These are phyloP conservation scores for Blumeria hordei DNA, from an alignment of 2,329 filamentous ascomycete species.

Conservation along the genomic window DNA sequence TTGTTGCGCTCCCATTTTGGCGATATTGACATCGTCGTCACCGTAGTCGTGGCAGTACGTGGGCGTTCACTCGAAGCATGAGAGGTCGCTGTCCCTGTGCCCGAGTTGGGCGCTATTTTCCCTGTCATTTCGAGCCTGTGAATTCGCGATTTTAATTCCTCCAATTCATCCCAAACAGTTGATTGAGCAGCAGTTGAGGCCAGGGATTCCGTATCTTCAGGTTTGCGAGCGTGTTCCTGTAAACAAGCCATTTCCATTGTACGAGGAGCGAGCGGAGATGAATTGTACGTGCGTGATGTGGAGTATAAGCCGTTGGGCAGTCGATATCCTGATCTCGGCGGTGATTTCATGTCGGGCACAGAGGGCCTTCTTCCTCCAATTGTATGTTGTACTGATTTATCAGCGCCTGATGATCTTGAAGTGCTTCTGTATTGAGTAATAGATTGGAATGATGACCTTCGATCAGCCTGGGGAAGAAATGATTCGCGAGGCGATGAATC, in stretches of 20 bases:
- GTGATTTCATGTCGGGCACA: constrained; percentile 8
- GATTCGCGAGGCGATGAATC: constrained; percentile 12
- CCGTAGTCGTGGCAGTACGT: constrained; percentile 70
- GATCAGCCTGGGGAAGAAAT: neutral
- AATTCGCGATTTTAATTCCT: constrained; percentile 85
- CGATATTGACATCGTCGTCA: constrained; percentile 75
- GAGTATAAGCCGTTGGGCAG: constrained; percentile 15
- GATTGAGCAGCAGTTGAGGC: constrained; percentile 72
- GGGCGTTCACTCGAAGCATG: constrained; percentile 44
- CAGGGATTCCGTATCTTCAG: constrained; percentile 52
- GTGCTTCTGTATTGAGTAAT: neutral
- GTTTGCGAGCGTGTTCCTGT: constrained; percentile 19
- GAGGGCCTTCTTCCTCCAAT: constrained; percentile 10
- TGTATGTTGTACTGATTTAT: neutral
- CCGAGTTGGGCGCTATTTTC: constrained; percentile 62
- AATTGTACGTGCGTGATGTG: constrained; percentile 20
- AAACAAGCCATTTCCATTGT: constrained; percentile 19
- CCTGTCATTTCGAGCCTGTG: constrained; percentile 73
- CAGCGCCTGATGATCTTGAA: too few relatives aligned
- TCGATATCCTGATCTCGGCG: constrained; percentile 12
- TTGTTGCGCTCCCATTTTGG: constrained; percentile 46
- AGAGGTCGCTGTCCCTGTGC: constrained; percentile 56
- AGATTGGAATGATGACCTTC: neutral
- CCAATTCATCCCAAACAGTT: constrained; percentile 92
- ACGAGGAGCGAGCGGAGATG: constrained; percentile 32